phyloP scores from a whole-genome alignment of 2,329 filamentous ascomycete species.

The Fusarium sp. region DNA sequence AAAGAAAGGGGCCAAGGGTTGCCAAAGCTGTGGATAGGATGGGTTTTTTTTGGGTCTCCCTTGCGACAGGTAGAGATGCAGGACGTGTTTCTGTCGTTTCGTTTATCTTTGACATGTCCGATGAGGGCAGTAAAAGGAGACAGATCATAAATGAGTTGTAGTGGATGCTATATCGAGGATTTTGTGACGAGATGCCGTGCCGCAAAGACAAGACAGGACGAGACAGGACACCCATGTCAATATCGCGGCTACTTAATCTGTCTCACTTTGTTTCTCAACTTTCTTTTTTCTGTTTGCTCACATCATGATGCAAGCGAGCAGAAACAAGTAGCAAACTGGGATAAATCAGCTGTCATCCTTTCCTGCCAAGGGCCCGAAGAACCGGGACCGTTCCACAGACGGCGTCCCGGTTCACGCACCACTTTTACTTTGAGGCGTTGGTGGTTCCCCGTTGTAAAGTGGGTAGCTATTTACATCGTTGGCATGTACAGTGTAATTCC shows the following conservation, averaged over 20 bases:
- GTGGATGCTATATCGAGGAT: conserved; percentile 2
- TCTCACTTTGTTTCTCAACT: neutral
- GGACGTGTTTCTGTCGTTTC: neutral
- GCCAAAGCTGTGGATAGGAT: too few relatives aligned
- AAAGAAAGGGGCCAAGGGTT: conserved; percentile 16
- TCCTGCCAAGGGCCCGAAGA: conserved; percentile 24
- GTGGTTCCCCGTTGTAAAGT: conserved; percentile 7
- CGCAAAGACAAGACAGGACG: too few relatives aligned
- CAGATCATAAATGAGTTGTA: conserved; percentile 12
- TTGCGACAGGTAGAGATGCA: neutral
- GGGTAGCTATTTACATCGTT: neutral
- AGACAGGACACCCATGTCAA: too few relatives aligned
- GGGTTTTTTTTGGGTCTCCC: neutral
- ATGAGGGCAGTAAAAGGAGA: conserved; percentile 4
- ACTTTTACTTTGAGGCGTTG: conserved; percentile 27
- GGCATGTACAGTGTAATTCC: neutral
- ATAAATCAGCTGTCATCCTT: conserved; percentile 25
- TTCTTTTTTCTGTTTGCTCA: conserved; percentile 11
- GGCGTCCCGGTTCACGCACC: neutral
- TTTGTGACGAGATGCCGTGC: neutral
- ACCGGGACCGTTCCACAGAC: conserved; percentile 24
- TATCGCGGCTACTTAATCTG: neutral
- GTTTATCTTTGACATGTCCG: neutral
- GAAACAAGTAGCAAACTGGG: neutral
- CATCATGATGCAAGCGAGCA: conserved; percentile 2